Evolutionary conservation across 1,284 basidiomycete genomes (phyloP), one percentile per base, ranked within the genome.

Genomic region (Pascua guehoae): DNA sequence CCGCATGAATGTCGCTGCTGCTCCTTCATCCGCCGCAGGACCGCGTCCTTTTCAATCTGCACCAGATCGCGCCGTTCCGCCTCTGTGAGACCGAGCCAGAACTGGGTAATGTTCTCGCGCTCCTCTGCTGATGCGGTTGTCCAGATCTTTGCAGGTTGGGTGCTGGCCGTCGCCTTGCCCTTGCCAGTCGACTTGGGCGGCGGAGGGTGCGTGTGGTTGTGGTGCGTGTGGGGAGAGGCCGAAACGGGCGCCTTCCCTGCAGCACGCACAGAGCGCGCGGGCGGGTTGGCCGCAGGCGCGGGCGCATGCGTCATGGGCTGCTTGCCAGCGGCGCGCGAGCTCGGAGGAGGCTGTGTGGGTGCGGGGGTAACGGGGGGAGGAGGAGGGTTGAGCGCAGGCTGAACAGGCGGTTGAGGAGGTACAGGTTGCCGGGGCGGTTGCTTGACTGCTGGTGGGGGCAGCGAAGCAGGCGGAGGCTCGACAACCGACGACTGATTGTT

Each of bases 21-120:
- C 77, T 96, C 95, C 82, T 97, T 97, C 92, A 98, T 98, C 85
- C 96, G 97, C 76, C 85, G 86, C 61, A 98, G 80, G 36, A 98
- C 94, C 14, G 91, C 91, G 75, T 98, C 92, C 80, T 98, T 97
- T 81, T 98, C 95, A 67, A 97, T 86, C 81, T 91, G 89, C 73
- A 98, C 89, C 57, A 98, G 84, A 75, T 86, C 88, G 64, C 89
- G 81, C 45, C 96, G 85, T 73, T 98, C 93, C 51, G 88, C 85
- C 79, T 97, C 91, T 48, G 84, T 84, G 11, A 98, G 83, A 8
- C 84, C 86, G 32, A 97, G 85, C 95, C 95, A 98, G 79, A 98
- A 98, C 71, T 93, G 88, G 74, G 94, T 93, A 78, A 98, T 98
- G 65, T 90, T 86, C 75, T 97, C 93, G 36, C 96, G 85, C 78